A percentile compares a stretch with the other conserved stretches of the same genome.
Evolutionary conservation across 129 eudicot genomes (phyloP).

Genomic region (Saposhnikovia divaricata): DNA sequence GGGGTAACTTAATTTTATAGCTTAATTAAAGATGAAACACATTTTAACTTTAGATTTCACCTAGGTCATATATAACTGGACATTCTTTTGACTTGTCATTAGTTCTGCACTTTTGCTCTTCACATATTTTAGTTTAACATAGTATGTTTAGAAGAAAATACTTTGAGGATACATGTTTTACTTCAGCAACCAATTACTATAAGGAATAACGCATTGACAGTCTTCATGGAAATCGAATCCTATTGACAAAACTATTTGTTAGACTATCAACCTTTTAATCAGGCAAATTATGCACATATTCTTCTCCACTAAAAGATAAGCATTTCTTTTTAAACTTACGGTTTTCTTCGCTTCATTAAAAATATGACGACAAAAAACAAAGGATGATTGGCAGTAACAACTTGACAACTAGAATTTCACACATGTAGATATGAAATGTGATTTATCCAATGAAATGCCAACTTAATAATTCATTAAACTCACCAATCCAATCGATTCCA

Average conservation of each 20-base stretch:
- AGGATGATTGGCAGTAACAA: background rate
- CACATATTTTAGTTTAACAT: background rate
- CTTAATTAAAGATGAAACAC: background rate
- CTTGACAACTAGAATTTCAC: background rate
- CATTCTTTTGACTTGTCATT: background rate
- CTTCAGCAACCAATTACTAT: background rate
- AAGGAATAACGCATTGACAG: background rate
- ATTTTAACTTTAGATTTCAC: background rate
- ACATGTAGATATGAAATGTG: background rate
- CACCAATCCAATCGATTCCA: conserved; percentile 95
- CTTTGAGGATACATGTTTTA: background rate
- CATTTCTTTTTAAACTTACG: background rate
- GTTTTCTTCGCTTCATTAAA: background rate
- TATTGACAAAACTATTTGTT: background rate
- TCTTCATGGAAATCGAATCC: background rate
- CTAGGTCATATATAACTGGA: background rate
- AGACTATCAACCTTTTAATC: background rate
- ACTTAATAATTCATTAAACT: conserved; percentile 11
- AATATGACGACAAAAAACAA: background rate
- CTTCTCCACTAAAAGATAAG: background rate
- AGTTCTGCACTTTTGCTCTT: background rate
- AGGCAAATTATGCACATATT: background rate
- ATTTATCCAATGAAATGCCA: background rate
- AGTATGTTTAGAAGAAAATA: background rate
- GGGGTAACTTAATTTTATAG: background rate